phyloP scores from a whole-genome alignment of 1,284 basidiomycete species.

The Trichosporon sp. region DNA sequence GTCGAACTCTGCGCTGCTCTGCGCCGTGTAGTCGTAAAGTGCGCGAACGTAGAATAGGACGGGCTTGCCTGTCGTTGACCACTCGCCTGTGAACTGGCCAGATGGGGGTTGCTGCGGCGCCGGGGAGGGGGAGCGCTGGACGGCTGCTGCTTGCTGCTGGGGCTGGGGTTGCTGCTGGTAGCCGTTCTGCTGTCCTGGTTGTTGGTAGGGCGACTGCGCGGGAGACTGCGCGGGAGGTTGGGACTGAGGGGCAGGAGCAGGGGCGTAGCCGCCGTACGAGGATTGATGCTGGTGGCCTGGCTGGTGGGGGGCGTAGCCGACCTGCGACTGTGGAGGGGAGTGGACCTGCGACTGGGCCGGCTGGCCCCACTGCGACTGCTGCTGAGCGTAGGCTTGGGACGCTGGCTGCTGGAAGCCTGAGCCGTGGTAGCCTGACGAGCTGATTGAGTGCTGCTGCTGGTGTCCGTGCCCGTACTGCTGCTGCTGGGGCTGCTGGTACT shows the following conservation, averaged over 20 bases:
- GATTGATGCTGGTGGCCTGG: constrained; percentile 28
- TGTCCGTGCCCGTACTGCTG: constrained; percentile 14
- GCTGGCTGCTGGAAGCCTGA: neutral
- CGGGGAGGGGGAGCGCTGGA: constrained; percentile 28
- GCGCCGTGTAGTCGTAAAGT: constrained; percentile 82
- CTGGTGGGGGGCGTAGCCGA: constrained; percentile 32
- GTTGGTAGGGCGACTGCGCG: neutral
- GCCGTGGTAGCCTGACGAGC: neutral
- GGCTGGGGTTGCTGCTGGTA: neutral
- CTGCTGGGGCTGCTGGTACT: constrained; percentile 14
- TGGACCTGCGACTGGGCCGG: constrained; percentile 10
- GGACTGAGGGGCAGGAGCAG: too few relatives aligned
- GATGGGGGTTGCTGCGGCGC: constrained; percentile 37
- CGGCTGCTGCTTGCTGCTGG: constrained; percentile 15
- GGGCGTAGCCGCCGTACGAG: neutral
- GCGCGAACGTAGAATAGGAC: constrained; percentile 65
- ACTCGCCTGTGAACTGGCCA: constrained; percentile 46
- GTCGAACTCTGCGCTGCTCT: constrained; percentile 60
- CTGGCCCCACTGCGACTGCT: constrained; percentile 18
- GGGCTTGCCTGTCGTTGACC: constrained; percentile 42
- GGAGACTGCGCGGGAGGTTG: too few relatives aligned
- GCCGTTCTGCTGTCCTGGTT: constrained; percentile 6
- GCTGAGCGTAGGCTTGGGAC: constrained; percentile 9
- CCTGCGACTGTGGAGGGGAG: constrained; percentile 33
- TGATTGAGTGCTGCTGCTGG: constrained; percentile 6